These are phyloP conservation scores for Blastobotrys parvus DNA, from an alignment of 805 yeast genomes.

Conservation along the genomic window DNA sequence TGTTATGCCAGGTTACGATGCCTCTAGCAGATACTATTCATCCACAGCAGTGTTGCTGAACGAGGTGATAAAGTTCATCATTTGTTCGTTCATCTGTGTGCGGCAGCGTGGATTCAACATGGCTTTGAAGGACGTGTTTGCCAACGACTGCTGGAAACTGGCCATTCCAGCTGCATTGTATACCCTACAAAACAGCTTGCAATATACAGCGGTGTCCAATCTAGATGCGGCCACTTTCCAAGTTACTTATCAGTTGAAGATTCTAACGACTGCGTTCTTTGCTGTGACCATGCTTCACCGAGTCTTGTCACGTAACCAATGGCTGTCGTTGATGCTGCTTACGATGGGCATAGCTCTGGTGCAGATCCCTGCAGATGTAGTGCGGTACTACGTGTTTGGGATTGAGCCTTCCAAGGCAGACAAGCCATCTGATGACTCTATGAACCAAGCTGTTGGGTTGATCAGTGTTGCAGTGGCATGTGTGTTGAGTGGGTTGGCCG, in stretches of 20 bases:
- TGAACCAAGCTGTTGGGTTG: conserved; percentile 24
- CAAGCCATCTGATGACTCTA: conserved; percentile 6
- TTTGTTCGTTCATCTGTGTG: conserved; percentile 21
- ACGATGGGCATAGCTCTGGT: conserved; percentile 33
- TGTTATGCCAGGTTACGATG: conserved; percentile 27
- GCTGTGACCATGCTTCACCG: conserved; percentile 30
- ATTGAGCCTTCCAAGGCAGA: not conserved
- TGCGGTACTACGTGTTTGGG: not conserved
- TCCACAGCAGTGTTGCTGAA: conserved; percentile 34
- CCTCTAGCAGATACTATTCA: conserved; percentile 24
- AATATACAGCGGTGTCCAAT: conserved; percentile 33
- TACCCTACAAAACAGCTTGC: conserved; percentile 32
- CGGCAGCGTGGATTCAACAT: conserved; percentile 1
- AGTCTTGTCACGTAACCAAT: conserved; percentile 24
- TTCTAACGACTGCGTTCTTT: conserved; percentile 34
- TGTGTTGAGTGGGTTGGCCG: conserved; percentile 32
- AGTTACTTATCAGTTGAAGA: conserved; percentile 35
- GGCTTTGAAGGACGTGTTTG: conserved; percentile 22
- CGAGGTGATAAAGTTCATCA: conserved; percentile 28
- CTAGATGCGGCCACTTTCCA: conserved; percentile 34
- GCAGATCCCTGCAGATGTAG: conserved; percentile 26
- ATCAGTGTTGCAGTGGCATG: conserved; percentile 31
- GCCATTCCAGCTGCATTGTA: conserved; percentile 33
- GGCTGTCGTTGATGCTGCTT: conserved; percentile 29
- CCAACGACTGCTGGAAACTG: conserved; percentile 31